These are phyloP conservation scores for Hibiscus tridactylites DNA, from an alignment of 345 rosid species.

Conservation along the genomic window DNA sequence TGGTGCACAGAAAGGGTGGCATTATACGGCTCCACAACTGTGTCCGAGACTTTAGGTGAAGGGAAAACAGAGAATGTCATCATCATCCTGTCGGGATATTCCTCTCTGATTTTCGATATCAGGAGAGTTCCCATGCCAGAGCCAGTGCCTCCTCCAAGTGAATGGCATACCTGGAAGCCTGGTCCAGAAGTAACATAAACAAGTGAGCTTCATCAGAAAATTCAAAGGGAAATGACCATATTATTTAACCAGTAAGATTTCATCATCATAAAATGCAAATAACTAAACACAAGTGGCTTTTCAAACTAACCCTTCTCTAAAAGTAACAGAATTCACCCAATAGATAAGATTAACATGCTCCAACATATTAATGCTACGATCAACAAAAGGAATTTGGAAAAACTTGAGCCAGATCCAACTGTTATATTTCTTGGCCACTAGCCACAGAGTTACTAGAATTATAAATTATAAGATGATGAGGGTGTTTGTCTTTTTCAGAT, in stretches of 20 bases:
- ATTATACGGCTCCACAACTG: conserved; percentile 94
- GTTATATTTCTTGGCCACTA: background rate
- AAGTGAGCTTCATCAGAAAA: conserved; percentile 2
- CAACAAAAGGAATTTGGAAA: background rate
- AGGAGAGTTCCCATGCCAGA: conserved; percentile 96
- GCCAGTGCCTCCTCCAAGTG: conserved; percentile 96
- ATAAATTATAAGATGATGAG: background rate
- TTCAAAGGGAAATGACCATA: no score
- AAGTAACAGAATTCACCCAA: no score
- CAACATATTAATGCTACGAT: background rate
- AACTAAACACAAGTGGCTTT: no score
- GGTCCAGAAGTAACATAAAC: conserved; percentile 13
- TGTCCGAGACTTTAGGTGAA: conserved; percentile 96
- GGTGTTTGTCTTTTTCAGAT: background rate
- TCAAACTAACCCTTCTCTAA: no score
- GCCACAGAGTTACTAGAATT: background rate
- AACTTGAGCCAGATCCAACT: background rate
- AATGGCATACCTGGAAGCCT: conserved; percentile 97
- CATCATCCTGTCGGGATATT: conserved; percentile 97
- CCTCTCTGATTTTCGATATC: conserved; percentile 96
- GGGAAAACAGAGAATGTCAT: conserved; percentile 97
- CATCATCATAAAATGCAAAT: no score
- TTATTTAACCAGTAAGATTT: no score
- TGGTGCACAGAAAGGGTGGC: conserved; percentile 98
- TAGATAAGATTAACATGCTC: background rate